Conservation (phyloP, 176 grass and related monocot species). For the Oryza brachyantha region DNA sequence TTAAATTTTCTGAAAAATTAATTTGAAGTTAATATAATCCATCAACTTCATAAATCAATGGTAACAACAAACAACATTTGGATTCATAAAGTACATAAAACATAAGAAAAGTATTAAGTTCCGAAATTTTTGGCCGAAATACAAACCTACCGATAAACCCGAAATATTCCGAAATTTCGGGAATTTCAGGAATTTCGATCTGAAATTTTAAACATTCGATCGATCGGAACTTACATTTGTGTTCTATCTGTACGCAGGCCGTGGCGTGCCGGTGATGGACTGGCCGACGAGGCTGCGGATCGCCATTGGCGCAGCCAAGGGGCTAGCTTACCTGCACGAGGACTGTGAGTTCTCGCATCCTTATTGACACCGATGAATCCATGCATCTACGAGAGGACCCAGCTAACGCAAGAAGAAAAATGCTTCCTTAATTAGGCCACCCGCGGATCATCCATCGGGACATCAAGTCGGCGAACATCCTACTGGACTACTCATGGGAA, state of each 20-base stretch:
- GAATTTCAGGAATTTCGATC: no score
- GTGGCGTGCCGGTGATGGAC: constrained; percentile 47
- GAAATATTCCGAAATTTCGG: no score
- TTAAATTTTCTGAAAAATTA: no score
- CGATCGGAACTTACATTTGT: no score
- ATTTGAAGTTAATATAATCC: no score
- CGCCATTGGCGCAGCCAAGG: constrained; percentile 66
- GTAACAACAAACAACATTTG: no score
- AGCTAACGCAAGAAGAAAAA: neutral
- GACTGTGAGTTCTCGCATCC: constrained; percentile 50
- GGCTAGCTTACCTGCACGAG: constrained; percentile 77
- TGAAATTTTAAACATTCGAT: no score
- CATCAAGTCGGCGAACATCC: constrained; percentile 88
- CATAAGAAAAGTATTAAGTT: no score
- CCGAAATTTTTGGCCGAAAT: no score
- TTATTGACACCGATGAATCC: neutral
- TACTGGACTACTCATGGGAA: constrained; percentile 79
- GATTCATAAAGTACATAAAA: no score
- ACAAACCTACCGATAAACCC: no score
- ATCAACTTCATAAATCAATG: no score
- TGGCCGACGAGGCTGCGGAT: constrained; percentile 77
- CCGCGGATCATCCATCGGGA: constrained; percentile 88
- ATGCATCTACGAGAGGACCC: neutral
- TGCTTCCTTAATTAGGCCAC: constrained; percentile 45
- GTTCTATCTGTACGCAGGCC: constrained; percentile 35